Conservation (phyloP, 345 rosid species). For the Euphorbia peplus region DNA sequence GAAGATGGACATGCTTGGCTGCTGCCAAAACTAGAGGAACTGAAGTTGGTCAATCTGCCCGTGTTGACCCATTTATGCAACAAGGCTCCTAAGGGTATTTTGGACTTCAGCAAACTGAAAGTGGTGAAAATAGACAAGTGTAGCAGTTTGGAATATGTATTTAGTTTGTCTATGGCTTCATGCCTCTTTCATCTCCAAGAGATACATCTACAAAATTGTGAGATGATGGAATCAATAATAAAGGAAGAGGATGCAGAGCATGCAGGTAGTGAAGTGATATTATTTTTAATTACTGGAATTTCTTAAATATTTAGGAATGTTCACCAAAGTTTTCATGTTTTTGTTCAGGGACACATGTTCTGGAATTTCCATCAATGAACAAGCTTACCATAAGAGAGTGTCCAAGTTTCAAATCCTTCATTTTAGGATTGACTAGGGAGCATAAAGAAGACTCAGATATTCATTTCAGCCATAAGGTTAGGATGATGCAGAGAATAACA, state of each 20-base stretch:
- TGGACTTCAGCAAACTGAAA: background rate
- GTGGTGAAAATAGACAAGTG: background rate
- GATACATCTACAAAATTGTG: background rate
- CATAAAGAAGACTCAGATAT: too few species aligned
- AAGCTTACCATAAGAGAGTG: too few species aligned
- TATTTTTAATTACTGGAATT: background rate
- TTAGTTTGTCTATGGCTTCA: background rate
- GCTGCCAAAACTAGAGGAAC: too few species aligned
- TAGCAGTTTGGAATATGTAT: background rate
- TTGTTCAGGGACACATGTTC: too few species aligned
- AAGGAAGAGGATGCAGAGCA: background rate
- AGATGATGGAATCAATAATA: too few species aligned
- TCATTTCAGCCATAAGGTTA: too few species aligned
- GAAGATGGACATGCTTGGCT: too few species aligned
- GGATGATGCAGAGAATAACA: too few species aligned
- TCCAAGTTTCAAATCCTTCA: too few species aligned
- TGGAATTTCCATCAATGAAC: background rate
- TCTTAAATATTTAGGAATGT: background rate
- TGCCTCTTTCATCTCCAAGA: background rate
- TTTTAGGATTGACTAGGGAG: too few species aligned
- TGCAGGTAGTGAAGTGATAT: background rate
- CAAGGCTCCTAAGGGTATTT: background rate
- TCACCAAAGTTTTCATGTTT: too few species aligned
- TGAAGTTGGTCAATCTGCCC: background rate
- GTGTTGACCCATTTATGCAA: conserved; percentile 5